These are phyloP conservation scores for Canariomyces notabilis DNA, from an alignment of 2,329 filamentous ascomycete genomes.

Conservation along the genomic window DNA sequence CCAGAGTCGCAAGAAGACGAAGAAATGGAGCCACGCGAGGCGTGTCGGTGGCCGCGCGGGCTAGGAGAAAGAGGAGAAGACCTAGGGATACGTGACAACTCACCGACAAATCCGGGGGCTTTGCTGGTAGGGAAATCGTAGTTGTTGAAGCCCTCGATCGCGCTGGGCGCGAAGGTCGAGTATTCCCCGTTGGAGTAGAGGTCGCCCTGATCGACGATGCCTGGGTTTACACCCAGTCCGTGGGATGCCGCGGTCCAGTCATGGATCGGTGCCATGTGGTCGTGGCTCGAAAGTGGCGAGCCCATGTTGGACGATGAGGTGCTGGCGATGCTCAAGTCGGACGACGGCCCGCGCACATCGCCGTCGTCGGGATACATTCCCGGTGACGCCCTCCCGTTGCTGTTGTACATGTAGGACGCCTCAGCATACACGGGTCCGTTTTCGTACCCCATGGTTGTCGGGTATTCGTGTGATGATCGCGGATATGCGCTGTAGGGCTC, in stretches of 20 bases:
- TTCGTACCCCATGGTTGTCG: constrained; percentile 41
- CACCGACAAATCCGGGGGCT: constrained; percentile 49
- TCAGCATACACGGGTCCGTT: constrained; percentile 42
- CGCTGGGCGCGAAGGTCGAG: constrained; percentile 49
- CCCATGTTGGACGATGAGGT: constrained; percentile 62
- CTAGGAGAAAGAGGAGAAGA: constrained; percentile 21
- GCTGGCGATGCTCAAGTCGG: constrained; percentile 56
- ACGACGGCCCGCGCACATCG: constrained; percentile 48
- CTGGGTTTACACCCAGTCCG: constrained; percentile 55
- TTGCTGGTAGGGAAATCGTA: constrained; percentile 47
- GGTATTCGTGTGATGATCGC: constrained; percentile 36
- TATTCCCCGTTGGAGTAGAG: constrained; percentile 49
- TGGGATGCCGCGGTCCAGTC: constrained; percentile 51
- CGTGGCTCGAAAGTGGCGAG: constrained; percentile 60
- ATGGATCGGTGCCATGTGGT: constrained; percentile 51
- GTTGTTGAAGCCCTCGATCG: constrained; percentile 46
- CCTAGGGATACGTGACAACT: constrained; percentile 41
- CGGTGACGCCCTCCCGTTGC: constrained; percentile 43
- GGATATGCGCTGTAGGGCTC: constrained; percentile 39
- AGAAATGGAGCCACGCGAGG: constrained; percentile 21
- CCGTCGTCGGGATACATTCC: constrained; percentile 46
- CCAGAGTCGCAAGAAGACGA: constrained; percentile 25
- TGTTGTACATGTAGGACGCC: constrained; percentile 37
- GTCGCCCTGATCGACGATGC: constrained; percentile 55
- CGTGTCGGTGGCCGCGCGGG: constrained; percentile 3